Conservation (phyloP, 805 yeast genomes). For the Myxozyma mucilagina region DNA sequence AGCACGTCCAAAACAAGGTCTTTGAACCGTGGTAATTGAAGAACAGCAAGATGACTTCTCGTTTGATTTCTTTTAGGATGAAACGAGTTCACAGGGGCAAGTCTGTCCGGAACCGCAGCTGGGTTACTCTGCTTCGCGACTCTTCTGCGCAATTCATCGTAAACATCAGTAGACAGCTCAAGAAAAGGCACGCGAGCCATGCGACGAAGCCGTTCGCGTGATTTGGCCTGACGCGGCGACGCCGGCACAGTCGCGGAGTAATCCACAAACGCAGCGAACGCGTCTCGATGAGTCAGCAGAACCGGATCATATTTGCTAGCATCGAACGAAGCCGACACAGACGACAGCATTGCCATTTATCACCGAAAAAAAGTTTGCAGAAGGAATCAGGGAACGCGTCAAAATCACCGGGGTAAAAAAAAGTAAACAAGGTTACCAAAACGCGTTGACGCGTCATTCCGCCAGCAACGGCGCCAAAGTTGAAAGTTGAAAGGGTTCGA, state of each 20-base stretch:
- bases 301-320: slow-evolving; percentile 7
- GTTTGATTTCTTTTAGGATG: slow-evolving; percentile 97
- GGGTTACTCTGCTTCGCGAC: slow-evolving; percentile 47
- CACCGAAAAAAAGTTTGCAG: background rate
- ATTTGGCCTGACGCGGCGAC: slow-evolving; percentile 47
- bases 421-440: no score
- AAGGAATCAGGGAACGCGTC: no score
- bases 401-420: no score
- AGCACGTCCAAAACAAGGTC: slow-evolving; percentile 89
- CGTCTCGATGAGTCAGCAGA: slow-evolving; percentile 17
- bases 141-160: slow-evolving; percentile 86
- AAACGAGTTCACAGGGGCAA: slow-evolving; percentile 69
- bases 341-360: slow-evolving; percentile 1
- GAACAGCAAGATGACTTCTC: slow-evolving; percentile 80
- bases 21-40: slow-evolving; percentile 78
- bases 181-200: slow-evolving; percentile 74
- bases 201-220: slow-evolving; percentile 80
- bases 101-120: slow-evolving; percentile 49
- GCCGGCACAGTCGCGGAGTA: slow-evolving; percentile 12
- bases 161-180: slow-evolving; percentile 91
- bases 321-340: background rate
- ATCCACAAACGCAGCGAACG: slow-evolving; percentile 24
- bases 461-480: no score
- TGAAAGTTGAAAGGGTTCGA: no score
- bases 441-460: no score